Conservation (phyloP, 1,284 basidiomycete species). For the Heterobasidion occidentale region DNA sequence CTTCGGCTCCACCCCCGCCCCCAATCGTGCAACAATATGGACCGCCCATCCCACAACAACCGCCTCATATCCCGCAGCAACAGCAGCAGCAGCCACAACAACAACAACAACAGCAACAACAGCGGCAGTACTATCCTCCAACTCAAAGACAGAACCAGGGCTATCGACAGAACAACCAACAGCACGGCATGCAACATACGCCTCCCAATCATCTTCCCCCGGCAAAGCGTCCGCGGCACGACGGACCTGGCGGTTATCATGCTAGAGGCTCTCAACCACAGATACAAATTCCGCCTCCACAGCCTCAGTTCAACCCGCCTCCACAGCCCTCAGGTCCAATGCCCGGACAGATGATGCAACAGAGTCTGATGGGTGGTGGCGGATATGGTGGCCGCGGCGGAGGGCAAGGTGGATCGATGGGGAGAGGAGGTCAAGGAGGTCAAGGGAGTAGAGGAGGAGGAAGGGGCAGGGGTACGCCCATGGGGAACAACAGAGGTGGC, state of each 20-base stretch:
- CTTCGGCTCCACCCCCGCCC: slow-evolving; percentile 32
- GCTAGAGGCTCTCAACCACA: slow-evolving; percentile 31
- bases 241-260: slow-evolving; percentile 49
- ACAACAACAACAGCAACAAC: slow-evolving; percentile 14
- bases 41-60: slow-evolving; percentile 11
- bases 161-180: slow-evolving; percentile 33
- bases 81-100: slow-evolving; percentile 20
- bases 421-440: slow-evolving; percentile 31
- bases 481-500: slow-evolving; percentile 31
- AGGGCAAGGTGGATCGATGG: slow-evolving; percentile 17
- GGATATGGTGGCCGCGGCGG: slow-evolving; percentile 29
- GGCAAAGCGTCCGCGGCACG: slow-evolving; percentile 79
- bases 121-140: slow-evolving; percentile 25
- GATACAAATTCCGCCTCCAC: slow-evolving; percentile 36
- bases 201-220: slow-evolving; percentile 68
- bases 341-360: slow-evolving; percentile 30
- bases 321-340: slow-evolving; percentile 29
- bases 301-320: slow-evolving; percentile 40
- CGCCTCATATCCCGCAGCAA: slow-evolving; percentile 20
- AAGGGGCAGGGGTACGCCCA: slow-evolving; percentile 29
- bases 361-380: slow-evolving; percentile 26
- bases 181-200: slow-evolving; percentile 49
- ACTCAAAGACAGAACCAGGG: slow-evolving; percentile 41
- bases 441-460: slow-evolving; percentile 31
- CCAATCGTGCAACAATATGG: slow-evolving; percentile 22